A percentile compares a stretch with the other conserved stretches of the same genome.
phyloP scores from a whole-genome alignment of 257 asterid genomes.

The Solanum bukasovii region DNA sequence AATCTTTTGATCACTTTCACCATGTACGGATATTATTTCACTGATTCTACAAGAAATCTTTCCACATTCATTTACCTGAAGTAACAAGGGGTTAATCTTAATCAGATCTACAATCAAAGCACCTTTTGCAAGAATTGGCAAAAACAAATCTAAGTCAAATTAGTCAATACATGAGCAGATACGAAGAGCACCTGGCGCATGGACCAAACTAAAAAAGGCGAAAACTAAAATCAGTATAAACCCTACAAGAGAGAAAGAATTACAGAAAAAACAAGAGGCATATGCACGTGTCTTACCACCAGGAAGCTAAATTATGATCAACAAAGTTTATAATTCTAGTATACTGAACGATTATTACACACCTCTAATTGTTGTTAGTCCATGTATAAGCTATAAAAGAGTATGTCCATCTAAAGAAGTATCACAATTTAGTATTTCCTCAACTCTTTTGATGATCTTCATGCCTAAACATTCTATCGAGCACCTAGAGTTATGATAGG shows the following conservation, averaged over 20 bases:
- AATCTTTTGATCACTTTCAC: constrained; percentile 69
- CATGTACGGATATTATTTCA: constrained; percentile 68
- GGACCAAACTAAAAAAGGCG: not conserved
- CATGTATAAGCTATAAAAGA: not conserved
- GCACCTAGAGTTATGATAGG: not conserved
- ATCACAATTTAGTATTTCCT: not conserved
- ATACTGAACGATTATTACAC: not conserved
- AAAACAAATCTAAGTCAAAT: not conserved
- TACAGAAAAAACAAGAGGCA: not conserved
- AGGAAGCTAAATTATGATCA: not conserved
- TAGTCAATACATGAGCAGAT: not conserved
- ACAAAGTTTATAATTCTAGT: not conserved
- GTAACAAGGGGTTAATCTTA: not conserved
- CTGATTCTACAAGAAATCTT: constrained; percentile 58
- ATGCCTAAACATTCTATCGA: not conserved
- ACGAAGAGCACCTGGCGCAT: not conserved
- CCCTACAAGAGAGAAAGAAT: not conserved
- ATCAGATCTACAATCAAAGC: not conserved
- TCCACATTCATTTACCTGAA: constrained; percentile 72
- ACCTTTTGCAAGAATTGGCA: not conserved
- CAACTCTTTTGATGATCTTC: not conserved
- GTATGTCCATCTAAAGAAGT: not conserved
- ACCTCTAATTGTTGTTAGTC: not conserved
- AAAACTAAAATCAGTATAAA: not conserved
- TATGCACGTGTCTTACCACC: not conserved